Conservation (phyloP, 176 grass and related monocot genomes). For the Luzula sylvatica region DNA sequence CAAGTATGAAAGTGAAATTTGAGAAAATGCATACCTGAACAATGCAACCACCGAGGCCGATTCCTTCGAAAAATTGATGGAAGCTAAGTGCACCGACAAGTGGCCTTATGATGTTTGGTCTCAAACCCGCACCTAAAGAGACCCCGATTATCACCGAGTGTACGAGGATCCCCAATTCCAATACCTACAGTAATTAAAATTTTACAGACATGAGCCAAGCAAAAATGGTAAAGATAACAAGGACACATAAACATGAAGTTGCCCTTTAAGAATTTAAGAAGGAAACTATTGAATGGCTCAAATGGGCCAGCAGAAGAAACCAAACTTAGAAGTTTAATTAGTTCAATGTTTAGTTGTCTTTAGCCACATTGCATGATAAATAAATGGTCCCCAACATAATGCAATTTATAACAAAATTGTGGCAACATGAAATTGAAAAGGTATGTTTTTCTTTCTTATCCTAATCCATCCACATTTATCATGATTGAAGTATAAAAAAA, state of each 20-base stretch:
- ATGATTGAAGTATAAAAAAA: too few species aligned
- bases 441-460: too few species aligned
- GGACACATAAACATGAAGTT: slow-evolving; percentile 4
- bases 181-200: slow-evolving; percentile 40
- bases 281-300: too few species aligned
- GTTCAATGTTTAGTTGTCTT: background rate
- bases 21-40: slow-evolving; percentile 58
- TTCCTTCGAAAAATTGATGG: slow-evolving; percentile 99
- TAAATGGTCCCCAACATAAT: background rate
- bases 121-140: slow-evolving; percentile 71
- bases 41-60: slow-evolving; percentile 87
- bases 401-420: background rate
- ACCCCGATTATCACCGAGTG: slow-evolving; percentile 95
- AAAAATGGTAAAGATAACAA: slow-evolving; percentile 9
- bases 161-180: slow-evolving; percentile 88
- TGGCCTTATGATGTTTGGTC: slow-evolving; percentile 62
- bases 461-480: too few species aligned
- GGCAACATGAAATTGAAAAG: background rate
- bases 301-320: too few species aligned
- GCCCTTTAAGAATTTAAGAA: background rate
- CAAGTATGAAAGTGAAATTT: background rate
- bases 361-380: background rate
- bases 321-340: background rate
- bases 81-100: slow-evolving; percentile 91
- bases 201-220: background rate